Percentiles rank a stretch among this genome's conserved stretches.
Conservation (phyloP, 169 alveolate species). For the Miamiensis avidus region DNA sequence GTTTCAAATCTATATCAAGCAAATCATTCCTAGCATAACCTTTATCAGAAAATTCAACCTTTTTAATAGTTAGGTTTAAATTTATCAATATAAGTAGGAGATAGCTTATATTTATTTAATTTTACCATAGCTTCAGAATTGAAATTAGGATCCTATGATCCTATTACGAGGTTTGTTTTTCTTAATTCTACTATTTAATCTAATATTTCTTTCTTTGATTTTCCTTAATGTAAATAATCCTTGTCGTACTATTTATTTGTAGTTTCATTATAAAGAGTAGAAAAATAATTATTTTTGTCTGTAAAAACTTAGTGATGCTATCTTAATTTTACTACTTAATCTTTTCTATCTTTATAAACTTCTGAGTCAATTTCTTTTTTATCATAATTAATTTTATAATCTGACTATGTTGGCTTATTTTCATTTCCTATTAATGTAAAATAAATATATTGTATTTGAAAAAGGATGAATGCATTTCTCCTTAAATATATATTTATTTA, state of each 20-base stretch:
- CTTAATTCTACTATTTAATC: constrained; percentile 39
- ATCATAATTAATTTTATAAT: constrained; percentile 18
- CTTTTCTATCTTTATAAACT: constrained; percentile 26
- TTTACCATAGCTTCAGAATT: constrained; percentile 14
- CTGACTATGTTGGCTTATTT: constrained; percentile 2
- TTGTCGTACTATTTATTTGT: constrained; percentile 39
- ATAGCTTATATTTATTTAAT: too few species aligned
- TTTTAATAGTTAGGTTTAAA: too few species aligned
- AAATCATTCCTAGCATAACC: constrained; percentile 2
- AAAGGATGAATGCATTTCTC: too few species aligned
- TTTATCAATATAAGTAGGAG: neutral
- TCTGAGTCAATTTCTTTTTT: constrained; percentile 12
- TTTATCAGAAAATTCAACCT: constrained; percentile 14
- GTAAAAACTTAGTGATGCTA: constrained; percentile 48
- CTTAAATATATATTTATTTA: neutral
- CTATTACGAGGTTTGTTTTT: constrained; percentile 42
- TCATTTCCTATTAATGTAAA: neutral
- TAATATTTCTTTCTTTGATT: constrained; percentile 30
- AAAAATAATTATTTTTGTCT: constrained; percentile 38
- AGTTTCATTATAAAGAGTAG: constrained; percentile 35
- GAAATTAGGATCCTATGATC: constrained; percentile 24
- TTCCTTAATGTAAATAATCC: constrained; percentile 31
- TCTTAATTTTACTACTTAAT: constrained; percentile 17
- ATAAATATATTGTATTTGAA: too few species aligned
- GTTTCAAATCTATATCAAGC: constrained; percentile 16